phyloP scores from a whole-genome alignment of 306 rosid species.

The Parietaria judaica region DNA sequence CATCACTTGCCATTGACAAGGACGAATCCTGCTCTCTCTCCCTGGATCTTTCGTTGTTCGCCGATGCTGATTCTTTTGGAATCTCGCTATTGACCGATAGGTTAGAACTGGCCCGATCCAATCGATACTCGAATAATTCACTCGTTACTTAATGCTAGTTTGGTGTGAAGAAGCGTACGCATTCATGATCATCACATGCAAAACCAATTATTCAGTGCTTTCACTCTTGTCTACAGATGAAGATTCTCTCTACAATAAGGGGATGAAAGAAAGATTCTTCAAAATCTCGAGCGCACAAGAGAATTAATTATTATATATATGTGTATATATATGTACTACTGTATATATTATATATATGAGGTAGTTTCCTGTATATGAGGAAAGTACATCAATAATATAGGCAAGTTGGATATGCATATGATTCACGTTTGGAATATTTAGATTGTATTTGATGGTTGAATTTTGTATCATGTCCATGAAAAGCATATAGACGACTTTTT shows the following conservation, averaged over 20 bases:
- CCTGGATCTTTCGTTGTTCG: not conserved
- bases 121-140: not conserved
- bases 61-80: slow-evolving; percentile 21
- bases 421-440: no score
- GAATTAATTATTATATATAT: no score
- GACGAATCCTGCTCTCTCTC: slow-evolving; percentile 1
- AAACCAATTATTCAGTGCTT: not conserved
- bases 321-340: no score
- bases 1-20: not conserved
- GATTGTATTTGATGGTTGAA: no score
- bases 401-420: no score
- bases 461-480: no score
- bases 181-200: slow-evolving; percentile 2
- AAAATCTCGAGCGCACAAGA: no score
- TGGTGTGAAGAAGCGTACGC: not conserved
- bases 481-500: no score
- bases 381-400: no score
- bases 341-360: no score
- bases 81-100: slow-evolving; percentile 8
- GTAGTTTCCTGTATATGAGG: no score
- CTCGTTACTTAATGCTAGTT: not conserved
- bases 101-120: slow-evolving; percentile 4
- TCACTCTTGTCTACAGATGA: not conserved
- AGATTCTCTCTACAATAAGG: not conserved
- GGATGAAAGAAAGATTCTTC: no score